These are phyloP conservation scores for Globisporangium sylvaticum DNA, from an alignment of 352 stramenopile genomes.

Conservation along the genomic window DNA sequence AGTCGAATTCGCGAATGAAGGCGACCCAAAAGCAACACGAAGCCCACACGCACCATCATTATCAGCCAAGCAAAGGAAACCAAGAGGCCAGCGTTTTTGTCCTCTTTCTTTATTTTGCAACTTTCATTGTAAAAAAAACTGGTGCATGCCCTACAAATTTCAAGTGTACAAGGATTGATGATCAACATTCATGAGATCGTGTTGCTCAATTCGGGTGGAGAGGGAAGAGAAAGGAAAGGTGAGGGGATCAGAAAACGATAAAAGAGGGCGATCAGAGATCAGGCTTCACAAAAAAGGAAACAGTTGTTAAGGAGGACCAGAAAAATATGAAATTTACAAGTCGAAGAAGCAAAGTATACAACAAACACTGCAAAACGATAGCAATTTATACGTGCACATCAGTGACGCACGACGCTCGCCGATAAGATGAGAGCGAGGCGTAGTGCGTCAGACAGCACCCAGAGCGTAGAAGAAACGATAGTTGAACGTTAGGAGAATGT, in stretches of 20 bases:
- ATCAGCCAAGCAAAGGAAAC: background rate
- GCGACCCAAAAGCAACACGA: background rate
- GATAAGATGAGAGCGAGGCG: too few relatives aligned
- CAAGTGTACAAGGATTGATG: background rate
- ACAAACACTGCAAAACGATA: too few relatives aligned
- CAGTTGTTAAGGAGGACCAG: background rate
- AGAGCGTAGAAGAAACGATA: too few relatives aligned
- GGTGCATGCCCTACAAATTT: background rate
- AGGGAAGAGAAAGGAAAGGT: background rate
- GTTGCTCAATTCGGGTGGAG: background rate
- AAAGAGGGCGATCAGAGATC: background rate
- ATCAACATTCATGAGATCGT: background rate
- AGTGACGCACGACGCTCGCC: too few relatives aligned
- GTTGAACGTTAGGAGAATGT: too few relatives aligned
- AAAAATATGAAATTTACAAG: background rate
- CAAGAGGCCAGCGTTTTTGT: background rate
- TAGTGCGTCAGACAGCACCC: too few relatives aligned
- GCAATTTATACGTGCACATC: too few relatives aligned
- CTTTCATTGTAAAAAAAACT: background rate
- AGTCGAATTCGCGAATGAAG: constrained; percentile 4
- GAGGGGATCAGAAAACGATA: background rate
- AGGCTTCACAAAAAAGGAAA: background rate
- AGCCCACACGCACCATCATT: background rate
- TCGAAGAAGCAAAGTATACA: too few relatives aligned
- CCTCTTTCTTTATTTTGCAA: background rate